phyloP scores from a whole-genome alignment of 2,329 filamentous ascomycete genomes.

The Penicillium sp. region DNA sequence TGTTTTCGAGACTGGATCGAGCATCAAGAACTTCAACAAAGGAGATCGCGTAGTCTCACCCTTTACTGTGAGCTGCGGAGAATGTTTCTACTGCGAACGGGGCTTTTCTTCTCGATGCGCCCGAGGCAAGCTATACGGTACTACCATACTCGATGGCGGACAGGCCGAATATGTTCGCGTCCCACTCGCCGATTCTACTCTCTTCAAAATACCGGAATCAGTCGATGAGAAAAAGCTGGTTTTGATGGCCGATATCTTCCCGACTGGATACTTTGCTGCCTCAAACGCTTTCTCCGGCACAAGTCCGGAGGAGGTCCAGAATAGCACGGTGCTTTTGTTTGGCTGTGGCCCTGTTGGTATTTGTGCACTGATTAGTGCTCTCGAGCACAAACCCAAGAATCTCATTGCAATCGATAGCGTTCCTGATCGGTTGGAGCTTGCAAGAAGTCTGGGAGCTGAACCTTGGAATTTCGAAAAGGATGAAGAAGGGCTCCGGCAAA shows the following conservation, averaged over 20 bases:
- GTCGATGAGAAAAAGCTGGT: conserved; percentile 73
- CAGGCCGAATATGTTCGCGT: conserved; percentile 80
- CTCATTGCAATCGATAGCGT: conserved; percentile 78
- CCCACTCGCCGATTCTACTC: conserved; percentile 74
- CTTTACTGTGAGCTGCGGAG: conserved; percentile 72
- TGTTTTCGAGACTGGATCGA: conserved; percentile 44
- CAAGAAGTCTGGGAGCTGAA: conserved; percentile 71
- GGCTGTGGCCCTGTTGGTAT: conserved; percentile 81
- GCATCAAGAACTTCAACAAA: conserved; percentile 64
- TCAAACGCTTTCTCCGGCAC: conserved; percentile 68
- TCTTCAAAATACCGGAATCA: conserved; percentile 65
- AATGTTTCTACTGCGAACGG: conserved; percentile 79
- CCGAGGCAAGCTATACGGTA: conserved; percentile 68
- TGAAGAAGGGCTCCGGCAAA: conserved; percentile 54
- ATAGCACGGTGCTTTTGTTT: conserved; percentile 62
- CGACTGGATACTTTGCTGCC: conserved; percentile 75
- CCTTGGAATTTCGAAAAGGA: conserved; percentile 73
- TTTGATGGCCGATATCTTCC: conserved; percentile 90
- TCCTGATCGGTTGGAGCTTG: conserved; percentile 68
- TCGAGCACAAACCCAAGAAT: conserved; percentile 68
- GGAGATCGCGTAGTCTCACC: conserved; percentile 79
- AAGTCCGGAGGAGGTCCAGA: conserved; percentile 44
- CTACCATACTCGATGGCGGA: conserved; percentile 66
- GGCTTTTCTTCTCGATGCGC: conserved; percentile 73
- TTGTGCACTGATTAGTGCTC: conserved; percentile 74